A percentile compares a stretch with the other conserved stretches of the same genome.
phyloP scores from a whole-genome alignment of 768 basidiomycete species.

The Phallus indusiatus region DNA sequence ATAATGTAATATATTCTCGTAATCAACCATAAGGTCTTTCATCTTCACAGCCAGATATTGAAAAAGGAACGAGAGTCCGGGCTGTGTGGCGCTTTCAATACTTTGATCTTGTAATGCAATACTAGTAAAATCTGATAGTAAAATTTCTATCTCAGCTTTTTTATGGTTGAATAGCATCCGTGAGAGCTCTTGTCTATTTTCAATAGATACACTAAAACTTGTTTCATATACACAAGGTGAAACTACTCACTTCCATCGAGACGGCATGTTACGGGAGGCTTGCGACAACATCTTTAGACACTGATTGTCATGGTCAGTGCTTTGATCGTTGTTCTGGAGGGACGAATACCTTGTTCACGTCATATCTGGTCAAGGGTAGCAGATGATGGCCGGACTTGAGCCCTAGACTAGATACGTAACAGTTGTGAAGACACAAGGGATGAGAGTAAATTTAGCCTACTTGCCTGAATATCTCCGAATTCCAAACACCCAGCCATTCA shows the following conservation, averaged over 20 bases:
- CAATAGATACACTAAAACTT: not conserved
- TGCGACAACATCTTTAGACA: constrained; percentile 54
- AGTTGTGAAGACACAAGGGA: not conserved
- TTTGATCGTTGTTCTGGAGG: not conserved
- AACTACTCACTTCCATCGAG: constrained; percentile 55
- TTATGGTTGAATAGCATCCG: constrained; percentile 72
- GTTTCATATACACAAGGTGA: not conserved
- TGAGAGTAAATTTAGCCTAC: constrained; percentile 12
- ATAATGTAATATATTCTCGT: not conserved
- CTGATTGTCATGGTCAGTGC: constrained; percentile 25
- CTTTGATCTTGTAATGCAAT: not conserved
- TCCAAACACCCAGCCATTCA: constrained; percentile 72
- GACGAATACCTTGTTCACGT: constrained; percentile 59
- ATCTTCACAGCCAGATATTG: not conserved
- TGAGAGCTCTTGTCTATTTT: constrained; percentile 63
- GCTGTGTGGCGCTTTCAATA: not conserved
- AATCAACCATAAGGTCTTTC: not conserved
- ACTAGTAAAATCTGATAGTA: constrained; percentile 19
- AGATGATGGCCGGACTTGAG: constrained; percentile 46
- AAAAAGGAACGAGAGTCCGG: not conserved
- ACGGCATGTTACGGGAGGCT: constrained; percentile 33
- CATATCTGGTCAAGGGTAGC: constrained; percentile 59
- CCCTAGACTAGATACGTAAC: constrained; percentile 36
- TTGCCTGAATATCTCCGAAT: constrained; percentile 59
- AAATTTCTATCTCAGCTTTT: constrained; percentile 88